Evolutionary conservation across 768 basidiomycete species (phyloP), one percentile per base, ranked within the genome.

Genomic region (Pleurotus djamor): DNA sequence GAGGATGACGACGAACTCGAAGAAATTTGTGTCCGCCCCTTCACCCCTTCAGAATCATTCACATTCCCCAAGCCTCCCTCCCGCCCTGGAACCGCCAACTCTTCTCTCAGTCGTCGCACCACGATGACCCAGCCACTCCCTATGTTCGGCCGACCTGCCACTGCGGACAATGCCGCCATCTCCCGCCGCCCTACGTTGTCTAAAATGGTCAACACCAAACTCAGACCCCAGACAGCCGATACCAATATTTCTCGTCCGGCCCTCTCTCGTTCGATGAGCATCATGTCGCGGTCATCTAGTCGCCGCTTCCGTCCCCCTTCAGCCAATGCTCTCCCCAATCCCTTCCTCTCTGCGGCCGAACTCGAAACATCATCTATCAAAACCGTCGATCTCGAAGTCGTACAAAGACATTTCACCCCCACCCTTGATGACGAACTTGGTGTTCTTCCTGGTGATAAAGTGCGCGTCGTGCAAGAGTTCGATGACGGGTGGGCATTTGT

Each of bases 401-500:
- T 90, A 59, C 70, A 73, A 51, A 77, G 87, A 12, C 82, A 85
- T 4, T 91, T 87, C 69, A 60, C 70, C 41, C 82, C 84, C 16
- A 79, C 81, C 0, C 72, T 84, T 17, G 69, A 74, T 3, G 89
- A 91, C 63, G 89, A 92, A 67, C 66, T 92, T 3, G 60, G 68
- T 0, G 86, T 89, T 1, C 41, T 21, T 0, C 71, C 74, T 0
- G 82, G 80, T 0, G 87, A 90, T 51, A 63, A 65, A 4, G 82
- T 90, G 9, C 80, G 71, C 65, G 70, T 91, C 34, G 4, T 86
- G 9, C 71, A 74, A 51, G 64, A 81, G 21, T 91, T 84, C 66
- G 84, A 88, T 59, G 89, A 91, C 63, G 89, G 88, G 0, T 91
- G 89, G 89, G 83, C 82, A 5, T 69, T 82, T 61, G 82, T 87